These are phyloP conservation scores for Speleostelium caveatum DNA, from an alignment of 78 protist species.

Conservation along the genomic window DNA sequence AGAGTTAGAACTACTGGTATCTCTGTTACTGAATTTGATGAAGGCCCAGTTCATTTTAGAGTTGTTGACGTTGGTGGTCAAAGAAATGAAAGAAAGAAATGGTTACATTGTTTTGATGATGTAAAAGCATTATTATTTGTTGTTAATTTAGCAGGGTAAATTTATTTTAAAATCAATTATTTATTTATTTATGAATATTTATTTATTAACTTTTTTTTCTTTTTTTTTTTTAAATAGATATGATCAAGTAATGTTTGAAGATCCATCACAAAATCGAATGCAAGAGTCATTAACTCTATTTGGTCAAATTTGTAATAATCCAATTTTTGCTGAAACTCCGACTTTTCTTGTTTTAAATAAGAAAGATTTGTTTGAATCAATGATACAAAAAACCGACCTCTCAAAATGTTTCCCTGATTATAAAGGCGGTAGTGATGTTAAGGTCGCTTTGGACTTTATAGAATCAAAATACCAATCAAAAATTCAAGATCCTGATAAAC, in stretches of 20 bases:
- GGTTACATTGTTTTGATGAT: slow-evolving; percentile 86
- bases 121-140: slow-evolving; percentile 83
- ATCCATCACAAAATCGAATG: slow-evolving; percentile 83
- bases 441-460: slow-evolving; percentile 56
- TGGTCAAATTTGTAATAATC: slow-evolving; percentile 74
- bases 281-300: slow-evolving; percentile 79
- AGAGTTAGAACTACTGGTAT: slow-evolving; percentile 86
- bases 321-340: slow-evolving; percentile 72
- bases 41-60: slow-evolving; percentile 81
- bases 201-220: slow-evolving; percentile 1
- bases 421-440: slow-evolving; percentile 72
- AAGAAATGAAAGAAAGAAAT: slow-evolving; percentile 84
- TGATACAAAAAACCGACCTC: slow-evolving; percentile 75
- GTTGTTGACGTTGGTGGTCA: slow-evolving; percentile 89
- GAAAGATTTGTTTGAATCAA: slow-evolving; percentile 79
- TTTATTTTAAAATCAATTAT: neutral
- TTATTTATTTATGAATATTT: no score
- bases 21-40: slow-evolving; percentile 81
- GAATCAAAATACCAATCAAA: slow-evolving; percentile 52
- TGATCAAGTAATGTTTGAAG: slow-evolving; percentile 86
- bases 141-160: slow-evolving; percentile 79
- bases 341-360: slow-evolving; percentile 81
- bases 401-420: slow-evolving; percentile 83
- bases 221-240: slow-evolving; percentile 18
- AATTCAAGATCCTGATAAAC: slow-evolving; percentile 35